Evolutionary conservation across 257 asterid species (phyloP), one percentile per base, ranked within the genome.

Genomic region (Nicotiana tabacum): DNA sequence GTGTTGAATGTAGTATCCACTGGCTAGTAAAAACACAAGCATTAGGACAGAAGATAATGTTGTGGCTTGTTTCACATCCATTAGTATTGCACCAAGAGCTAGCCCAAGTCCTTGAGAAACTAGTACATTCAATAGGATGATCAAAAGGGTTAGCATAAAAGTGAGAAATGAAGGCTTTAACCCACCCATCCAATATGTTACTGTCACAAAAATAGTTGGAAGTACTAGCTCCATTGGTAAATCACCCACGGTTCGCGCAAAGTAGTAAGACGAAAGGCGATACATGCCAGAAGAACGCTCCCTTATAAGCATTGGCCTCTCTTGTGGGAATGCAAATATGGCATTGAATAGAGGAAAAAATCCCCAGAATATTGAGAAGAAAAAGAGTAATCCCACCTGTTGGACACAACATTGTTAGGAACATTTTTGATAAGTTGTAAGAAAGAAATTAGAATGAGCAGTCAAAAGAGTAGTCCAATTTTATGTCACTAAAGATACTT

Each of bases 331-430:
- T 3, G 94, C 90, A 81, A 93, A 92, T 53, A 91, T 88, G 12
- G 98, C 94, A 16, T 83, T 88, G 89, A 91, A 91, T 0, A 95
- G 85, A 9, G 98, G 98, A 82, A 89, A 93, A 78, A 93, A 92
- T 13, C 98, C 97, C 99, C 98, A 95, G 81, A 95, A 95, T 21
- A 92, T 91, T 46, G 99, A 90, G 92, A 91, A 92, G 93, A 93
- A 95, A 77, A 93, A 95, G 7, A 95, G 85, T 2, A 95, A 88
- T 74, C 99, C 99, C 81, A 95, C 93, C 97, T 95, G 92, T 80
- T 79, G 64, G 9, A 74, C 12, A 48, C 43, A 12, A 51, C 62
- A 13, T 74, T 15, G 46, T 74, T 74, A 74, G 62, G 0, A 27
- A 6, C 4, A 13, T 24, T 46, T 43, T 43, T 43, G 10, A 2